Percentiles rank a stretch among this genome's conserved stretches.
Conservation (phyloP, 768 basidiomycete genomes). For the Suillus americanus region DNA sequence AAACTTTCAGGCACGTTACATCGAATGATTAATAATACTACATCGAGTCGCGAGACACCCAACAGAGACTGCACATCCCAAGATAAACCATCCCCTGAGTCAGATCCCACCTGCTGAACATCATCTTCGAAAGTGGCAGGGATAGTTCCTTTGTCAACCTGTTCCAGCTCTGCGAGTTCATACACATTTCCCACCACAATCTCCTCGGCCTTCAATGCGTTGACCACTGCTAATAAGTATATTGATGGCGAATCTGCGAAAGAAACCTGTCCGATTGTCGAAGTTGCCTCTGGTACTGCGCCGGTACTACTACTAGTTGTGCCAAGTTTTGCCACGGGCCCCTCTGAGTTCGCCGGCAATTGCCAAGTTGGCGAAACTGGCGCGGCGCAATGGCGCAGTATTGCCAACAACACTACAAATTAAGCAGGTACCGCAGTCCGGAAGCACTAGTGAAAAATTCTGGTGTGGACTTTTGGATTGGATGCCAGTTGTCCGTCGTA, state of each 20-base stretch:
- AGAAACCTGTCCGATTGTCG: no score
- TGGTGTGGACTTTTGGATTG: background rate
- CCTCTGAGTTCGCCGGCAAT: background rate
- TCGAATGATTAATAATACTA: no score
- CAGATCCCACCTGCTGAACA: background rate
- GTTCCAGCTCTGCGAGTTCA: background rate
- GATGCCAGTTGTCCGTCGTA: background rate
- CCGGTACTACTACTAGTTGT: background rate
- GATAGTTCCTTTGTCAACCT: background rate
- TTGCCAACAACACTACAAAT: background rate
- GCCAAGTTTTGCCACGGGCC: background rate
- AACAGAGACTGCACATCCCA: no score
- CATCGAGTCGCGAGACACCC: no score
- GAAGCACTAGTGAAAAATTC: no score
- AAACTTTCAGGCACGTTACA: no score
- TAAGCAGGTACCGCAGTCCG: no score
- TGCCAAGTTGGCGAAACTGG: background rate
- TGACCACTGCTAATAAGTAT: background rate
- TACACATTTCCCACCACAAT: slow-evolving; percentile 1
- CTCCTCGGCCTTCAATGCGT: slow-evolving; percentile 13
- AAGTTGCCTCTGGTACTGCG: no score
- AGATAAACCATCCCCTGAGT: no score
- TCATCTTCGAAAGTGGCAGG: background rate
- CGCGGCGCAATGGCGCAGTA: background rate
- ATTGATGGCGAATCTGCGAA: no score